phyloP scores from a whole-genome alignment of 2,329 filamentous ascomycete genomes.

The Fusarium sambucinum region DNA sequence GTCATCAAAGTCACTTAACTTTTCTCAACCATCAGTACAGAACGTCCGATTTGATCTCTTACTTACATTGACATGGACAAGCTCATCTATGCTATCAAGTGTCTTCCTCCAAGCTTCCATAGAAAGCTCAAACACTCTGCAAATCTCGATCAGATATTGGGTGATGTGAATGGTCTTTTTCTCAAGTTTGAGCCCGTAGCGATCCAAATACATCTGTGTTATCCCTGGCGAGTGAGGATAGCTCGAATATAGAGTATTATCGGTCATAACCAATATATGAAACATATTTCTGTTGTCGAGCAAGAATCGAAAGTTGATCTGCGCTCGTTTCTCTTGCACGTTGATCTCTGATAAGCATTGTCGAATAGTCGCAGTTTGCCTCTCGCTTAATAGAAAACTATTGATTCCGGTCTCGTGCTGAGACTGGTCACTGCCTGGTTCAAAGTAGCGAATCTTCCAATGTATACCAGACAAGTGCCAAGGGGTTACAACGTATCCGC shows the following conservation, averaged over 20 bases:
- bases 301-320: neutral
- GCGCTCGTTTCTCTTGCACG: neutral
- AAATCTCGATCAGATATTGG: neutral
- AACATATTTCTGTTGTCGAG: no score
- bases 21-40: neutral
- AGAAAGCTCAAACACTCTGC: neutral
- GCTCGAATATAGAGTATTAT: neutral
- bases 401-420: no score
- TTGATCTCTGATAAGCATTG: neutral
- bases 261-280: neutral
- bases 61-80: neutral
- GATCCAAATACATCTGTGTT: no score
- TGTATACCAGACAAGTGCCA: no score
- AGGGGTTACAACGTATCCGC: neutral
- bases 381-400: neutral
- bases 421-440: neutral
- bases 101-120: neutral
- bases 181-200: neutral
- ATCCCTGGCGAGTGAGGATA: no score
- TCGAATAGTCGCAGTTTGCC: neutral
- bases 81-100: neutral
- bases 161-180: neutral
- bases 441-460: neutral
- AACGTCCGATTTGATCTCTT: neutral
- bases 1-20: neutral